Evolutionary conservation across 805 yeast species (phyloP).

Genomic region (Torulaspora delbrueckii): DNA sequence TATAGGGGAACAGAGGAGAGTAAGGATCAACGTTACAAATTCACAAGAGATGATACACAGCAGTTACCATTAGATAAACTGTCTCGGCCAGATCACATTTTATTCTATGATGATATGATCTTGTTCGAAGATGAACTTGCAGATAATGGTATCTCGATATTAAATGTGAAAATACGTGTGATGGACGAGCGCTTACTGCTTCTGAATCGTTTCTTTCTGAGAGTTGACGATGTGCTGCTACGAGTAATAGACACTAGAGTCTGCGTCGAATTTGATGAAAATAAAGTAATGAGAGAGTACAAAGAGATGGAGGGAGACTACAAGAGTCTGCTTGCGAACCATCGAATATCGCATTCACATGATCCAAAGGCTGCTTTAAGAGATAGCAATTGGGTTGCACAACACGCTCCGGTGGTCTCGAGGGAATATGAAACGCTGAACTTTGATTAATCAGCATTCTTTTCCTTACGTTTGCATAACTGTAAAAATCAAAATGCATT

Average conservation of each 20-base stretch:
- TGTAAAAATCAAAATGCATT: neutral
- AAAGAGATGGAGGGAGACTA: constrained; percentile 62
- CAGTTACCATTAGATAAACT: constrained; percentile 68
- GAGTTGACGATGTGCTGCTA: constrained; percentile 87
- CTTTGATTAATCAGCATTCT: constrained; percentile 11
- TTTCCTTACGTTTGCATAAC: neutral
- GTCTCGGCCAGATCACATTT: constrained; percentile 71
- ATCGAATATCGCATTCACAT: constrained; percentile 46
- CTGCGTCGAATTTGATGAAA: constrained; percentile 58
- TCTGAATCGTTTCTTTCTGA: constrained; percentile 69
- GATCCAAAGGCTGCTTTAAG: constrained; percentile 69
- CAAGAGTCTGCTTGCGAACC: constrained; percentile 40
- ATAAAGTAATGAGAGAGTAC: constrained; percentile 67
- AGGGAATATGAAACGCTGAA: constrained; percentile 34
- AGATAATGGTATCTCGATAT: constrained; percentile 85
- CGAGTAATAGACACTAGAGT: constrained; percentile 81
- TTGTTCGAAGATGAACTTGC: constrained; percentile 93
- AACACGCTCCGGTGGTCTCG: constrained; percentile 47
- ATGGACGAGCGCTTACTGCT: constrained; percentile 77
- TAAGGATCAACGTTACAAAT: constrained; percentile 6
- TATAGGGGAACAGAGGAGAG: constrained; percentile 57
- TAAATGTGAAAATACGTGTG: constrained; percentile 76
- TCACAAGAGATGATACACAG: constrained; percentile 31
- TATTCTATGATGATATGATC: constrained; percentile 83
- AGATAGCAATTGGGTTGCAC: constrained; percentile 82